Evolutionary conservation across 495 filamentous ascomycete species (phyloP), one percentile per base, ranked within the genome.

Genomic region (Durotheca rogersii): DNA sequence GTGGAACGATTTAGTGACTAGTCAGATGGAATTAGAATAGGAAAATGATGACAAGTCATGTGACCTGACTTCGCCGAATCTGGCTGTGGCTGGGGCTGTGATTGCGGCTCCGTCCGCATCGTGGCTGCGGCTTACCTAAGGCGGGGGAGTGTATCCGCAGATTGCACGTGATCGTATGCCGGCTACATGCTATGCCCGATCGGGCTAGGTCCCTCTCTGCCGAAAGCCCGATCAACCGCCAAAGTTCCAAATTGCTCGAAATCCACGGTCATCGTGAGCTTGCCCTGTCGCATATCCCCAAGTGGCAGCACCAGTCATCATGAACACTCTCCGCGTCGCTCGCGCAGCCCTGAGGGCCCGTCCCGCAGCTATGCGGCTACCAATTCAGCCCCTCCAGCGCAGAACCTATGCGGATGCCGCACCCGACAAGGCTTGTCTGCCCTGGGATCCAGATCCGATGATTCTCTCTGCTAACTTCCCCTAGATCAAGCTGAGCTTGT

Each of bases 401-500:
- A 84, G 93, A 76, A 82, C 82, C 58, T 99, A 97, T 69, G 94
- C 93, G 57, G 94, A 97, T 66, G 91, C 90, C 56, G 89, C 91
- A 58, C 75, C 85, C 62, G 90, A 95, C 72, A 80, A 81, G 73
- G 78, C 72, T 65, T 54, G 77, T 72, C 41, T 21, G 30, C 49
- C 52, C 40, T n/a, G n/a, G n/a, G 40, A 31, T 16, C 15, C 27
- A 7, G 10, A 25, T 10, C 51, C 18, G n/a, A 14, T 7, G 35
- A 18, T 18, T 2, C 43, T 40, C 59, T 47, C 33, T 21, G 15
- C 39, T 39, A 42, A 58, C 52, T 51, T 51, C 50, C 27, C 58
- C 80, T 86, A 96, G 84, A 95, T 99, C 81, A 89, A 93, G 82
- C 82, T 99, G 73, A 93, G 89, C 76, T 81, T 99, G 77, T 81